Evolutionary conservation across 106 monocot species (phyloP), one percentile per base, ranked within the genome.

Genomic region (Alisma plantagoaquatica): DNA sequence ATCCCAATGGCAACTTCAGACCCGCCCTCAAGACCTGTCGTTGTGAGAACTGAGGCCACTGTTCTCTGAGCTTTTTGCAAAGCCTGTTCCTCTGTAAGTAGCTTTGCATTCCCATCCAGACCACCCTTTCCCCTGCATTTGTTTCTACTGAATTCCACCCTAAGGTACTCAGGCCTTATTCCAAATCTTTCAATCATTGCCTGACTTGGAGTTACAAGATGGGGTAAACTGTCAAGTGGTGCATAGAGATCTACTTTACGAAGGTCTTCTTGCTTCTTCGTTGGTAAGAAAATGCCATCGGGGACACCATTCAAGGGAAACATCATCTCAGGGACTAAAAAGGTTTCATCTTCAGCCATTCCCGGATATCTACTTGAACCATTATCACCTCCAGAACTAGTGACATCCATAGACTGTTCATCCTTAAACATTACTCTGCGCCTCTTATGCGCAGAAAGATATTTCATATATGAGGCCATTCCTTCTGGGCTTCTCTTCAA

Each of bases 161-260:
- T 98, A 17, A 90, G 53, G 31, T 88, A 84, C 18, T 98, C 84
- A 22, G 98, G 98, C 42, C 70, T 82, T 75, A 90, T 79, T 14
- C 98, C 98, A 77, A 90, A 98, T 27, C 98, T 81, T 69, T 98
- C 98, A 55, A 98, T 75, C 98, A 98, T 86, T 33, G 89, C 90
- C 43, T 80, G 71, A 67, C 76, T 98, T 32, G 74, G 81, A 57
- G 69, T 72, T 51, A 74, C 62, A 29, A 90, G 49, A 31, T 67
- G 51, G 2, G 98, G 98, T 30, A 98, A 70, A 62, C 85, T 90
- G 60, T 98, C 98, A 51, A 98, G 98, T 53, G 82, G 79, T 7
- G 74, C 84, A 75, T 57, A 66, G 45, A 84, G 54, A 49, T 98
- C 98, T 54, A 79, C 32, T 33, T 69, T 77, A 25, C 65, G 48